A percentile compares a stretch with the other conserved stretches of the same genome.
phyloP scores from a whole-genome alignment of 305 asterid species.

The Striga hermonthica region DNA sequence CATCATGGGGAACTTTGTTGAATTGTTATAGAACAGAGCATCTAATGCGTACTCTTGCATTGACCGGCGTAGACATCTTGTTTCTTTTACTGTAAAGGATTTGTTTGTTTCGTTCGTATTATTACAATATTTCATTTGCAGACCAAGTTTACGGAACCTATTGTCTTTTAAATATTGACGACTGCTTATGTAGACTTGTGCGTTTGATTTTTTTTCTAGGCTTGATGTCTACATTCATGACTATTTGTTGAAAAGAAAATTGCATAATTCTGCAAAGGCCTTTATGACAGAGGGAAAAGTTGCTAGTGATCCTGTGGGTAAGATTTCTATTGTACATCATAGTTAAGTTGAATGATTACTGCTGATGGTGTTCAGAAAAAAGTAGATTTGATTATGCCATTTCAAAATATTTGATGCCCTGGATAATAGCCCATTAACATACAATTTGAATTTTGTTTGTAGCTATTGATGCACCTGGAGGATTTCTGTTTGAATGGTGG shows the following conservation, averaged over 20 bases:
- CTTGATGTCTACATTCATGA: constrained; percentile 99
- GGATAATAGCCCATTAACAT: too few species aligned
- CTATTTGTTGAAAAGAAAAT: constrained; percentile 81
- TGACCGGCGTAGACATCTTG: constrained; percentile 18
- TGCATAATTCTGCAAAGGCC: constrained; percentile 88
- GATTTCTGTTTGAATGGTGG: constrained; percentile 99
- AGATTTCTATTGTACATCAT: constrained; percentile 27
- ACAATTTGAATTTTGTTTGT: constrained; percentile 31
- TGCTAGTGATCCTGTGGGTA: constrained; percentile 98
- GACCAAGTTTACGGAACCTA: too few species aligned
- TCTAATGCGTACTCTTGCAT: background rate
- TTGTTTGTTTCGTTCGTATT: background rate
- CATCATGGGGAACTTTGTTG: background rate
- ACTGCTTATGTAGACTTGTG: constrained; percentile 8
- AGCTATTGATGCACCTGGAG: constrained; percentile 99
- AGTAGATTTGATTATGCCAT: background rate
- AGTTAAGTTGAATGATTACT: constrained; percentile 2
- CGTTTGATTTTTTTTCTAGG: constrained; percentile 47
- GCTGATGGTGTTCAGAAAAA: constrained; percentile 57
- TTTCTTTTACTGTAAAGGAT: background rate
- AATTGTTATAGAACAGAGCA: background rate
- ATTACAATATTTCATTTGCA: background rate
- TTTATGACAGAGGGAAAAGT: constrained; percentile 99
- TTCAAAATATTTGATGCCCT: constrained; percentile 9
- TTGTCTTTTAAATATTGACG: constrained; percentile 1